Evolutionary conservation across 2,329 filamentous ascomycete species (phyloP).

Genomic region (Colletotrichum sp.): DNA sequence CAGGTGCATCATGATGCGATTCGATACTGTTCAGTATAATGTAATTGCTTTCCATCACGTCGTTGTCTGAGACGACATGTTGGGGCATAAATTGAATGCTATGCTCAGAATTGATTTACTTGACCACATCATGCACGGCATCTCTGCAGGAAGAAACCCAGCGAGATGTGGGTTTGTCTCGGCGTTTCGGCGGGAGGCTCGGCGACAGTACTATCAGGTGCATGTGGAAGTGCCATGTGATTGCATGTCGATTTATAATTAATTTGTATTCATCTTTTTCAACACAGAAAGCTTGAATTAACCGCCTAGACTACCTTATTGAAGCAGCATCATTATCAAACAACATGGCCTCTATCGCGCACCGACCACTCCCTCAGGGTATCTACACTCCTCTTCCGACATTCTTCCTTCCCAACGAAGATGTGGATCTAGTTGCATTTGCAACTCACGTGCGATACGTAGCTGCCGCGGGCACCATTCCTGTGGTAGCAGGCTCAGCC

Average conservation of each 20-base stretch:
- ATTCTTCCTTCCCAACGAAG: background rate
- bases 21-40: background rate
- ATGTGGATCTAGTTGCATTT: background rate
- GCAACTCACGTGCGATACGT: background rate
- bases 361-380: background rate
- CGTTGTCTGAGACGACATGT: fast-evolving
- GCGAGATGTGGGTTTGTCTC: background rate
- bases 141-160: background rate
- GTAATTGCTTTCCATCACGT: fast-evolving
- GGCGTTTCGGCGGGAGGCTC: background rate
- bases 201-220: background rate
- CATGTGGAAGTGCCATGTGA: background rate
- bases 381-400: background rate
- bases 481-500: background rate
- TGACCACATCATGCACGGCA: fast-evolving
- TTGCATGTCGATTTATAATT: background rate
- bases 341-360: background rate
- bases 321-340: background rate
- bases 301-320: too few relatives aligned
- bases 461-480: background rate
- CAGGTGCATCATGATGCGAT: fast-evolving
- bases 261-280: fast-evolving
- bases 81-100: fast-evolving
- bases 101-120: background rate
- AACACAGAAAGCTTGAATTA: background rate